Evolutionary conservation across 176 grass and related monocot species (phyloP).

Genomic region (Alopecurus myosuroides): DNA sequence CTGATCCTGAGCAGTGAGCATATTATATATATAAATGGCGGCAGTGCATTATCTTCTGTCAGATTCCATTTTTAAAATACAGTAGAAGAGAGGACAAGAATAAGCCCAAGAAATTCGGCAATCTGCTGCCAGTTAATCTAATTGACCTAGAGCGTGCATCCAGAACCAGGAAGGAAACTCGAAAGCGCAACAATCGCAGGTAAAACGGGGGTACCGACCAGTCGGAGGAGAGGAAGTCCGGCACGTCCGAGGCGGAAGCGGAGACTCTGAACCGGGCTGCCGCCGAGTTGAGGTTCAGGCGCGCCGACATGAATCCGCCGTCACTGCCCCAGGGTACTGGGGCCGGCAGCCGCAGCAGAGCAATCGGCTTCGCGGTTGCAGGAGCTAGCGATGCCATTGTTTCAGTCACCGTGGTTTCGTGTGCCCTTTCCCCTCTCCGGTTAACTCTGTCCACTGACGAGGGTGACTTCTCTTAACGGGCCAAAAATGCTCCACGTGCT

Average conservation of each 20-base stretch:
- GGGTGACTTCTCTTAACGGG: not conserved
- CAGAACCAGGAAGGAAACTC: not conserved
- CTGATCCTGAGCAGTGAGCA: not conserved
- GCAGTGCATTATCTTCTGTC: not conserved
- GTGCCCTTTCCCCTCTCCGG: not conserved
- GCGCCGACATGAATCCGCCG: not conserved
- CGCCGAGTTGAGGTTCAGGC: not conserved
- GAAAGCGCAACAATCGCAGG: not conserved
- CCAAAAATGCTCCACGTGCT: not conserved
- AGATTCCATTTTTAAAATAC: not conserved
- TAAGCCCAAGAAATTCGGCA: not conserved
- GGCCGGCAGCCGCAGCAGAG: not conserved
- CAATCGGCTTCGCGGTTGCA: constrained; percentile 14
- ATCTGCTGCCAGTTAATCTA: not conserved
- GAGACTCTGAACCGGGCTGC: constrained; percentile 21
- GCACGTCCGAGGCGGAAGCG: constrained; percentile 57
- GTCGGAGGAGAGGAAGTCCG: constrained; percentile 84
- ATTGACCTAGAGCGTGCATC: not conserved
- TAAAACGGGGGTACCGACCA: constrained; percentile 38
- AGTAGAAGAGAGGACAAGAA: not conserved
- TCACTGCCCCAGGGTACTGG: not conserved
- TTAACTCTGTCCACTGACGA: not conserved
- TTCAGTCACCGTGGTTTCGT: not conserved
- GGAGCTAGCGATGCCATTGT: constrained; percentile 42
- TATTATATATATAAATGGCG: not conserved